Evolutionary conservation across 2,329 filamentous ascomycete species (phyloP), one percentile per base, ranked within the genome.

Genomic region (Ilyonectria sp.): DNA sequence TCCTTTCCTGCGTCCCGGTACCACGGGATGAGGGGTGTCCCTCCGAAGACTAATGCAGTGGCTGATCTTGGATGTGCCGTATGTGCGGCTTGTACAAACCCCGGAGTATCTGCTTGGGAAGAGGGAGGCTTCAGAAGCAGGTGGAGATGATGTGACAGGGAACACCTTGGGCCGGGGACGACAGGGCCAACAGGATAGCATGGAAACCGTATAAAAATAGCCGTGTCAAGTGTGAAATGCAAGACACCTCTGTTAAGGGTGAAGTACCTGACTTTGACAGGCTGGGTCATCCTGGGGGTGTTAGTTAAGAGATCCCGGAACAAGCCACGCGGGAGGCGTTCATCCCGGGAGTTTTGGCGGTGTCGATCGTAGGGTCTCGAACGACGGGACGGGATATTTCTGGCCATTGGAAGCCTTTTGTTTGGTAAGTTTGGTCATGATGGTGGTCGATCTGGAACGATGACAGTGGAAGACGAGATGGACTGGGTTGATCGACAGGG

Each of bases 401-500:
- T 60, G 17, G 35, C 23, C 49, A 53, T 11, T 43, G 44, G 26
- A 23, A 53, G 19, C 17, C 2, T 55, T 65, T 53, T 3, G 21
- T 43, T 6, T 43, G 29, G 17, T 23, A 21, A 29, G 31, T 23
- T 21, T 31, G 23, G 31, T 37, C 55, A 37, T 21, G 10, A 35
- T 15, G n/a, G 23, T 11, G n/a, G 31, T 29, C 31, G 50, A 35
- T 53, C 31, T 53, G 10, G n/a, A 53, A 53, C n/a, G 9, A 31
- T 35, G 17, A 53, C 50, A 23, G 37, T 40, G 62, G 29, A 53
- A 31, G 49, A 29, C 10, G 46, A 37, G 61, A 52, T 19, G 37
- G 54, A 21, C 31, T 40, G 29, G 49, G 37, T 43, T 47, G 61
- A 60, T 64, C 61, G 61, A 64, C 61, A 64, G 61, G 61, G 55